Conservation (phyloP, 495 filamentous ascomycete genomes). For the Xylona heveae region DNA sequence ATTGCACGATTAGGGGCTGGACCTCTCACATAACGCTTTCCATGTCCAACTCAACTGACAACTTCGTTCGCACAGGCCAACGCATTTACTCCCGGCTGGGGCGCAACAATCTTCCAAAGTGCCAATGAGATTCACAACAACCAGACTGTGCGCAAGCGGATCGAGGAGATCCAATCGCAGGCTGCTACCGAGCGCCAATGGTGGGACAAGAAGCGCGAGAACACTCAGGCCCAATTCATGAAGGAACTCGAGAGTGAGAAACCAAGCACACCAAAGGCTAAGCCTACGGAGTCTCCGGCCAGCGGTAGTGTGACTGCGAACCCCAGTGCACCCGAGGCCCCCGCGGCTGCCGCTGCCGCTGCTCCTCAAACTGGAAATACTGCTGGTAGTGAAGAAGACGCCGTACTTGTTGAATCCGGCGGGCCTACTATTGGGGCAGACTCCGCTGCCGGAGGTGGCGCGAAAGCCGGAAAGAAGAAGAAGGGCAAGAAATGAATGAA, state of each 20-base stretch:
- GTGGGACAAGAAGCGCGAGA: constrained; percentile 71
- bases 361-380: constrained; percentile 7
- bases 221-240: constrained; percentile 58
- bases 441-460: constrained; percentile 16
- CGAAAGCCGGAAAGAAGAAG: constrained; percentile 44
- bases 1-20: too few species aligned
- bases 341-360: constrained; percentile 10
- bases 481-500: constrained; percentile 58
- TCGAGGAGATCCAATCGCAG: constrained; percentile 44
- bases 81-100: constrained; percentile 68
- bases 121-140: constrained; percentile 71
- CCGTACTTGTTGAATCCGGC: constrained; percentile 60
- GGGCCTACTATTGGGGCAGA: constrained; percentile 25
- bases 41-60: background rate
- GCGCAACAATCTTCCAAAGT: constrained; percentile 84
- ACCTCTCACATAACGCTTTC: constrained; percentile 1
- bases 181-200: constrained; percentile 53
- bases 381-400: constrained; percentile 56
- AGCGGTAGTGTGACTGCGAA: too few species aligned
- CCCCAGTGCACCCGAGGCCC: too few species aligned
- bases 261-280: too few species aligned
- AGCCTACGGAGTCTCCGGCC: too few species aligned
- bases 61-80: constrained; percentile 47
- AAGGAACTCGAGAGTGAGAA: constrained; percentile 77
- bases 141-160: constrained; percentile 32